These are phyloP conservation scores for Pleurotus salmoneostramineus DNA, from an alignment of 768 basidiomycete genomes.

Conservation along the genomic window DNA sequence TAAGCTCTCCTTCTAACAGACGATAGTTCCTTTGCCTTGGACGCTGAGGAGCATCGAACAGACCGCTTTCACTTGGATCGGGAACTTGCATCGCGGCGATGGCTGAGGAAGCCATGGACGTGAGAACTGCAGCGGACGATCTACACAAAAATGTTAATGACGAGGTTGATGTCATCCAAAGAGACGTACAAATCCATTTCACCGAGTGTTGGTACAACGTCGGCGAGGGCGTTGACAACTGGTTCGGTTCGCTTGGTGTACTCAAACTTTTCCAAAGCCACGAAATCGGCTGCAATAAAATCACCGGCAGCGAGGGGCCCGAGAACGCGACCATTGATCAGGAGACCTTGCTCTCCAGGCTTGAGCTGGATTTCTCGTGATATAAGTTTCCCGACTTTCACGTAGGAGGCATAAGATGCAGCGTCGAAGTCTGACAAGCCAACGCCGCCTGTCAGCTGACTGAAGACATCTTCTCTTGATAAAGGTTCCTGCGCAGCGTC, in stretches of 20 bases:
- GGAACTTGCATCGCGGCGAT: slow-evolving; percentile 68
- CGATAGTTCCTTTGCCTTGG: slow-evolving; percentile 62
- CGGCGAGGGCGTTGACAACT: slow-evolving; percentile 61
- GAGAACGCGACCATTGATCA: slow-evolving; percentile 86
- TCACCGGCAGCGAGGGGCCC: slow-evolving; percentile 61
- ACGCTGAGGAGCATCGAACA: slow-evolving; percentile 62
- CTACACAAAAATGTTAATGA: slow-evolving; percentile 28
- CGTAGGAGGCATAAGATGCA: slow-evolving; percentile 35
- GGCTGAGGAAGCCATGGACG: slow-evolving; percentile 67
- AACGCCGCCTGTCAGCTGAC: slow-evolving; percentile 29
- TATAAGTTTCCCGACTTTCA: slow-evolving; percentile 42
- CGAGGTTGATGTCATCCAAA: neutral
- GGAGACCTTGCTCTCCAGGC: slow-evolving; percentile 58
- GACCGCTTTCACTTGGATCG: slow-evolving; percentile 67
- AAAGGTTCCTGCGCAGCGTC: slow-evolving; percentile 36
- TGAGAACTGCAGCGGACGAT: slow-evolving; percentile 49
- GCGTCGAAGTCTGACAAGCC: slow-evolving; percentile 26
- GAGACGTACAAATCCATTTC: slow-evolving; percentile 38
- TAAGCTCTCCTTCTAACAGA: slow-evolving; percentile 53
- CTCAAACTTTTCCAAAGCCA: slow-evolving; percentile 71
- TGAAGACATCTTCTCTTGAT: slow-evolving; percentile 22
- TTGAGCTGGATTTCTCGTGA: slow-evolving; percentile 52
- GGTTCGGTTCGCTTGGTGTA: slow-evolving; percentile 64
- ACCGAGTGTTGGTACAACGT: slow-evolving; percentile 35
- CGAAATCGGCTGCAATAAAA: slow-evolving; percentile 72